These are phyloP conservation scores for Bombardia bombarda DNA, from an alignment of 495 filamentous ascomycete species.

Conservation along the genomic window DNA sequence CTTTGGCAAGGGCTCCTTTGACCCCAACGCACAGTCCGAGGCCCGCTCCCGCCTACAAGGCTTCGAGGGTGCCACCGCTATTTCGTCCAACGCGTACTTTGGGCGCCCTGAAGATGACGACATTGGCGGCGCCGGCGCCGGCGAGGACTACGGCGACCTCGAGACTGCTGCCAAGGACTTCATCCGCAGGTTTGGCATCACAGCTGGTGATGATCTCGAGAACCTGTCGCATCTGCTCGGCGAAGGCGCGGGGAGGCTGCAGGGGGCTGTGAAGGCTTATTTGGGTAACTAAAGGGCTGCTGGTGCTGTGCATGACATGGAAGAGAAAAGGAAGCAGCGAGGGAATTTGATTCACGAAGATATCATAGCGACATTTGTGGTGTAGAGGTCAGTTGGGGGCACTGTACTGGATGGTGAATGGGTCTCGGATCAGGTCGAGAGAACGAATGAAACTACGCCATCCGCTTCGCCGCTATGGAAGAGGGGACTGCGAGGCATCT, in stretches of 20 bases:
- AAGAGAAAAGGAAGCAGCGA: too few relatives aligned
- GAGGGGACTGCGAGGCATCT: too few relatives aligned
- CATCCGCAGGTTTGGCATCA: slow-evolving; percentile 87
- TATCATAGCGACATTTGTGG: too few relatives aligned
- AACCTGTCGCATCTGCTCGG: slow-evolving; percentile 74
- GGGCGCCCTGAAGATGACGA: slow-evolving; percentile 73
- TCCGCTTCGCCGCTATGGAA: too few relatives aligned
- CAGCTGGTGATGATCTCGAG: slow-evolving; percentile 89
- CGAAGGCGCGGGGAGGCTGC: slow-evolving; percentile 74
- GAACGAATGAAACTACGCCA: too few relatives aligned
- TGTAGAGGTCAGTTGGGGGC: too few relatives aligned
- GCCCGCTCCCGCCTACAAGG: slow-evolving; percentile 79
- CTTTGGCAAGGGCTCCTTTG: slow-evolving; percentile 83
- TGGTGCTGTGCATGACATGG: too few relatives aligned
- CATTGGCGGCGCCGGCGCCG: too few relatives aligned
- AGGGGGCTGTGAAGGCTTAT: slow-evolving; percentile 85
- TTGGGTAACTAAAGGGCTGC: too few relatives aligned
- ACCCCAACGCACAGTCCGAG: slow-evolving; percentile 72
- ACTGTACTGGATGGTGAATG: too few relatives aligned
- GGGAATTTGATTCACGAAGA: too few relatives aligned
- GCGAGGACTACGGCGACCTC: slow-evolving; percentile 74
- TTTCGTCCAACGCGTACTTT: slow-evolving; percentile 95
- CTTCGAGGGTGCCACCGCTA: slow-evolving; percentile 86
- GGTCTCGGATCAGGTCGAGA: too few relatives aligned
- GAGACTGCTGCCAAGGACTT: slow-evolving; percentile 93